Evolutionary conservation across 1,139 yeast species (phyloP), one percentile per base, ranked within the genome.

Genomic region (Yamadazyma sp.): DNA sequence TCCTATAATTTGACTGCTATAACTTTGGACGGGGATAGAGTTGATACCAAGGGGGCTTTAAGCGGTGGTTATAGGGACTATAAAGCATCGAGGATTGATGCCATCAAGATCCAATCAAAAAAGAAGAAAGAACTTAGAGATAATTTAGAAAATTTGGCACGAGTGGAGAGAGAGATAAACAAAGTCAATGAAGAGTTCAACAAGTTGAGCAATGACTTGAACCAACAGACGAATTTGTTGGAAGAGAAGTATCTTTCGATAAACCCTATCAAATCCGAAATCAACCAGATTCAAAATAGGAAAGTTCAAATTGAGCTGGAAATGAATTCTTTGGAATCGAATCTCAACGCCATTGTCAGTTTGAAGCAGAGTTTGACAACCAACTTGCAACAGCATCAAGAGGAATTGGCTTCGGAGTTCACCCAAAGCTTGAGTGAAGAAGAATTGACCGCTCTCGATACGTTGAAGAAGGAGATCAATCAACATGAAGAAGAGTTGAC

Each of bases 21-120:
- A 23, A 92, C 98, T 0, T 66, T 92, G 25, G 95, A 87, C 60
- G 98, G 98, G 48, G 98, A 92, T 58, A 73, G 87, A 49, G 88
- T 88, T 33, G 95, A 88, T 51, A 79, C 77, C 37, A 79, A 73
- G 48, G 98, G 98, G 59, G 86, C 84, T 2, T 63, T 92, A 39
- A 82, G 89, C 14, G 98, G 98, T 62, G 98, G 98, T 38, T 89
- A 77, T 55, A 75, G 87, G 50, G 95, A 88, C 54, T 75, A 73
- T 47, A 75, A 79, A 49, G 68, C 66, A 34, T 83, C 91, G 0
- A 72, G 94, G 47, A 62, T 91, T 35, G 95, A 87, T 50, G 81
- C 86, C 2, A 69, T 87, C 51, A 78, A 78, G 41, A 57, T 65
- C 17, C 75, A 83, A 46, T 67, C 75, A 14, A 70, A 64, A 40